Evolutionary conservation across 805 yeast species (phyloP).

Genomic region (Huiozyma naganishii): DNA sequence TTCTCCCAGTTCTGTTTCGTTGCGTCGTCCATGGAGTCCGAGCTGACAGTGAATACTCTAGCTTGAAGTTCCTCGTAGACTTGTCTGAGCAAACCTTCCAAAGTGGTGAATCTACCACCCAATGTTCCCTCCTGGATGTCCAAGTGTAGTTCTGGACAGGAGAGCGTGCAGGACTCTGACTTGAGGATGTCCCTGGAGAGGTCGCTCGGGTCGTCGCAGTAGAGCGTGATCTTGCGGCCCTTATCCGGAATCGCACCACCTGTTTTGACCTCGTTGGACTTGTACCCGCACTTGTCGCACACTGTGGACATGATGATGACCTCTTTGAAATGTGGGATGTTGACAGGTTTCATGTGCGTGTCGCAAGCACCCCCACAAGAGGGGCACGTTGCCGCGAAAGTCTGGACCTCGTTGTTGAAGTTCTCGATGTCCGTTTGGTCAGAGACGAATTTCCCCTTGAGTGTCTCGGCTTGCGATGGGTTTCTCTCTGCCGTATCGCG

Average conservation of each 20-base stretch:
- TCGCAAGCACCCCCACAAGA: constrained; percentile 67
- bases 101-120: constrained; percentile 95
- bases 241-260: constrained; percentile 91
- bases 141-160: constrained; percentile 76
- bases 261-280: constrained; percentile 94
- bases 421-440: constrained; percentile 78
- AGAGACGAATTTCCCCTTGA: constrained; percentile 41
- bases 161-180: constrained; percentile 83
- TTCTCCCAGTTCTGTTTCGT: constrained; percentile 73
- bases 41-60: constrained; percentile 74
- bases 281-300: constrained; percentile 89
- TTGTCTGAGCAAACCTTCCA: constrained; percentile 86
- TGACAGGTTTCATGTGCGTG: constrained; percentile 93
- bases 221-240: constrained; percentile 65
- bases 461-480: constrained; percentile 13
- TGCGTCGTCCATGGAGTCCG: constrained; percentile 80
- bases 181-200: constrained; percentile 88
- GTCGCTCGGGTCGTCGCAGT: constrained; percentile 75
- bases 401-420: constrained; percentile 81
- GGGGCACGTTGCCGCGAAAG: constrained; percentile 87
- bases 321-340: constrained; percentile 96
- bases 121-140: constrained; percentile 93
- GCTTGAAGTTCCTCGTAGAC: constrained; percentile 81
- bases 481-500: constrained; percentile 29
- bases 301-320: constrained; percentile 93